Conservation (phyloP, 2,329 filamentous ascomycete species). For the Diplodia seriata region DNA sequence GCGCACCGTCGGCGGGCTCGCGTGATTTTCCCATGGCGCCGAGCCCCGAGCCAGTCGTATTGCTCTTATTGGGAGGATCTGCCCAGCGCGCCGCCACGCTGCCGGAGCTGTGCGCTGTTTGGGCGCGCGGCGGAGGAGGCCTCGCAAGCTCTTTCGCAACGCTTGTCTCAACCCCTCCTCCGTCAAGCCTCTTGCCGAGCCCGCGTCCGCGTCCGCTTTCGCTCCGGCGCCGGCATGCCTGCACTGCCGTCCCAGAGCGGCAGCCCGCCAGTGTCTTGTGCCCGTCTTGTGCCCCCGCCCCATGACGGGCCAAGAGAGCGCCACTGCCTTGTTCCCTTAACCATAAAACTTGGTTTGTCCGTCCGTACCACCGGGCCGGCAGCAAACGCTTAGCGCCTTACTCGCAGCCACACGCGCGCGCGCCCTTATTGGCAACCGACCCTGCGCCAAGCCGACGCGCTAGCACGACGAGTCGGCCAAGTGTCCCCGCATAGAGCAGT, state of each 20-base stretch:
- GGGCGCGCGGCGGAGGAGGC: slow-evolving; percentile 1
- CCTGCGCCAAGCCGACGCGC: background rate
- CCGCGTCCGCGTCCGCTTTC: background rate
- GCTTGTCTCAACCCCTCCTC: slow-evolving; percentile 29
- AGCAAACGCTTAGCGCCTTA: slow-evolving; percentile 20
- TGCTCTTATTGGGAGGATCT: slow-evolving; percentile 24
- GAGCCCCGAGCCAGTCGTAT: slow-evolving; percentile 28
- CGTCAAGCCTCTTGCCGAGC: slow-evolving; percentile 19
- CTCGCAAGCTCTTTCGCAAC: slow-evolving; percentile 32
- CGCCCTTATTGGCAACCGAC: slow-evolving; percentile 10
- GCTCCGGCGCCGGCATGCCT: background rate
- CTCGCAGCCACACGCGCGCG: slow-evolving; percentile 15
- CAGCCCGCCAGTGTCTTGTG: background rate
- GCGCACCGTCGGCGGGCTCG: background rate
- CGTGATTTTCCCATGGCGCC: slow-evolving; percentile 21
- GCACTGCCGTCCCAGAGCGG: background rate
- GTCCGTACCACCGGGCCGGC: slow-evolving; percentile 19
- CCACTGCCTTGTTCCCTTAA: slow-evolving; percentile 13
- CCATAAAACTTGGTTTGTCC: slow-evolving; percentile 22
- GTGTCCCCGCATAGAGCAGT: slow-evolving; percentile 5
- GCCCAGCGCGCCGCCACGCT: slow-evolving; percentile 18
- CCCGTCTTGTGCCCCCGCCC: too few species aligned
- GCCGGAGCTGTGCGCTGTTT: slow-evolving; percentile 20
- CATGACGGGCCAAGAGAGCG: background rate
- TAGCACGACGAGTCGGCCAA: slow-evolving; percentile 6